These are phyloP conservation scores for Penicillium crustosum DNA, from an alignment of 2,329 filamentous ascomycete genomes.

Conservation along the genomic window DNA sequence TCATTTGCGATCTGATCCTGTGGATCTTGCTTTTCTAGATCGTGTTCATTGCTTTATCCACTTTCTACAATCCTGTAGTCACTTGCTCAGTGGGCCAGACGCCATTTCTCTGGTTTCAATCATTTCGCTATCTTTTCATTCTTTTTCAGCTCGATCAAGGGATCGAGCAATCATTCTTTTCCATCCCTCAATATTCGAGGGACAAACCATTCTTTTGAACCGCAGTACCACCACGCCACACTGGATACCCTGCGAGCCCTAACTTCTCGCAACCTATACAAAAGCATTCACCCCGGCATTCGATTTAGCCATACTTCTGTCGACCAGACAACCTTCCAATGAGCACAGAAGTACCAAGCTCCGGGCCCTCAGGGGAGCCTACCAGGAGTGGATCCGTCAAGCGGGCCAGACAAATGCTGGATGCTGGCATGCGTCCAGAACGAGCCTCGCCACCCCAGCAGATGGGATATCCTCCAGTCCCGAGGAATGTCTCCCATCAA, in stretches of 20 bases:
- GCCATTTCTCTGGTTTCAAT: slow-evolving; percentile 9
- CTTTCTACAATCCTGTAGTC: neutral
- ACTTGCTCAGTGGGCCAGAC: neutral
- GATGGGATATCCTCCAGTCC: slow-evolving; percentile 12
- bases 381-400: slow-evolving; percentile 37
- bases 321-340: slow-evolving; percentile 17
- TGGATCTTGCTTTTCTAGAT: slow-evolving; percentile 10
- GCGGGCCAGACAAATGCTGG: slow-evolving; percentile 36
- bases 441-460: slow-evolving; percentile 13
- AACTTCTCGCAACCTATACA: neutral
- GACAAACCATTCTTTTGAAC: neutral
- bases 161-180: slow-evolving; percentile 10
- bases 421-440: slow-evolving; percentile 32
- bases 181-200: neutral
- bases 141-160: slow-evolving; percentile 14
- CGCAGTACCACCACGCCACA: neutral
- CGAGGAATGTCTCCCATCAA: slow-evolving; percentile 34
- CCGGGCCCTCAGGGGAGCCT: slow-evolving; percentile 13
- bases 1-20: slow-evolving; percentile 24
- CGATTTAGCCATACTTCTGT: neutral
- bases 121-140: slow-evolving; percentile 1
- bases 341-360: slow-evolving; percentile 17
- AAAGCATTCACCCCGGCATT: neutral
- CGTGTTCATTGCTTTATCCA: slow-evolving; percentile 11
- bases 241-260: slow-evolving; percentile 15